Percentiles rank a stretch among this genome's conserved stretches.
phyloP scores from a whole-genome alignment of 2,329 filamentous ascomycete species.

The Fonsecaea erecta region DNA sequence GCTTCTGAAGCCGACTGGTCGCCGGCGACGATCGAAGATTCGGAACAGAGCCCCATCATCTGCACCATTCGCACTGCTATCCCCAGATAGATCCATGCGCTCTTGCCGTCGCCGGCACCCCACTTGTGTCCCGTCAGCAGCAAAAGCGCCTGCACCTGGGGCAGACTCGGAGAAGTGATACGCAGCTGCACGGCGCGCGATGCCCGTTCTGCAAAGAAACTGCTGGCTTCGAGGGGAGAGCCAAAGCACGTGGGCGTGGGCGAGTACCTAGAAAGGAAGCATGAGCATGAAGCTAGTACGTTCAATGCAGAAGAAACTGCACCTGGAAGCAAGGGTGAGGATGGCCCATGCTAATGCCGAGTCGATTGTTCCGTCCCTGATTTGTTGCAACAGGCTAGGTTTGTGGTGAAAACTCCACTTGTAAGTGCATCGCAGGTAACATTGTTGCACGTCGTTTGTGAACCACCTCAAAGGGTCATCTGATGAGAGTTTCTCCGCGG shows the following conservation, averaged over 20 bases:
- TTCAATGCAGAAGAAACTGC: background rate
- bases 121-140: background rate
- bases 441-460: background rate
- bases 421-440: background rate
- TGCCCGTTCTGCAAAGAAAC: background rate
- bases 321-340: background rate
- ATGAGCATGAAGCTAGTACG: background rate
- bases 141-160: background rate
- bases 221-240: background rate
- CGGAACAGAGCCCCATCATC: background rate
- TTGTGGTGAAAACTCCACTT: conserved; percentile 3
- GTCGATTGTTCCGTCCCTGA: background rate
- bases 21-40: background rate
- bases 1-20: background rate
- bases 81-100: background rate
- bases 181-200: background rate
- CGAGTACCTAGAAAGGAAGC: background rate
- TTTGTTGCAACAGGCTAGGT: background rate
- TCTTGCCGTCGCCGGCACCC: background rate
- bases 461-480: background rate
- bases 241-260: background rate
- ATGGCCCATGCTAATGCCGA: background rate
- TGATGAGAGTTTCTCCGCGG: background rate
- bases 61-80: background rate
- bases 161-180: background rate